These are phyloP conservation scores for Phycomyces nitens DNA, from an alignment of 192 early-diverging fungal genomes.

Conservation along the genomic window DNA sequence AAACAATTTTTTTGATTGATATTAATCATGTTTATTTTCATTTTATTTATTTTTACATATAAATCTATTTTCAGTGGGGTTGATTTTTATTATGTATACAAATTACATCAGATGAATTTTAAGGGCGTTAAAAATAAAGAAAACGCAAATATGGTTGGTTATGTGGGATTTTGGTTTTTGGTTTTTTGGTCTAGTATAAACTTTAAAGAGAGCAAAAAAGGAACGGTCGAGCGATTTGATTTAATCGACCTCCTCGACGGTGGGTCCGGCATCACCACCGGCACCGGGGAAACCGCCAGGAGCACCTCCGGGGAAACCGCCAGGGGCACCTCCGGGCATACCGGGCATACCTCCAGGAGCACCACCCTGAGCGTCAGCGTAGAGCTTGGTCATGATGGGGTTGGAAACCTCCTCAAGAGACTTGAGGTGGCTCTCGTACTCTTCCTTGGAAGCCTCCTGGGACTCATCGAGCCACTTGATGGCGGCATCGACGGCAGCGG, in stretches of 20 bases:
- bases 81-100: slow-evolving; percentile 1
- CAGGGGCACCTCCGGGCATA: slow-evolving; percentile 50
- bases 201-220: too few relatives aligned
- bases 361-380: slow-evolving; percentile 76
- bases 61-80: background rate
- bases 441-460: slow-evolving; percentile 96
- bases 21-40: background rate
- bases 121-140: background rate
- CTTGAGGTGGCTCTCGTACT: slow-evolving; percentile 94
- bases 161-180: background rate
- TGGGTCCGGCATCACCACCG: slow-evolving; percentile 18
- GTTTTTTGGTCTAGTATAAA: background rate
- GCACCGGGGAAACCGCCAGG: slow-evolving; percentile 32
- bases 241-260: slow-evolving; percentile 30
- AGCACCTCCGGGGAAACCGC: slow-evolving; percentile 65
- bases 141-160: too few relatives aligned
- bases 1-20: too few relatives aligned
- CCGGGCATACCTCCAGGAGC: slow-evolving; percentile 57
- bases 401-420: slow-evolving; percentile 90
- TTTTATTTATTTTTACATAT: background rate
- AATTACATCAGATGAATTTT: slow-evolving; percentile 6
- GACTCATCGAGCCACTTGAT: slow-evolving; percentile 94
- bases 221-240: background rate
- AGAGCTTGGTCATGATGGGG: slow-evolving; percentile 97
- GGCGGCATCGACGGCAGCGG: slow-evolving; percentile 79